Evolutionary conservation across 352 stramenopile genomes (phyloP), one percentile per base, ranked within the genome.

Genomic region (Phytophthora sojae): DNA sequence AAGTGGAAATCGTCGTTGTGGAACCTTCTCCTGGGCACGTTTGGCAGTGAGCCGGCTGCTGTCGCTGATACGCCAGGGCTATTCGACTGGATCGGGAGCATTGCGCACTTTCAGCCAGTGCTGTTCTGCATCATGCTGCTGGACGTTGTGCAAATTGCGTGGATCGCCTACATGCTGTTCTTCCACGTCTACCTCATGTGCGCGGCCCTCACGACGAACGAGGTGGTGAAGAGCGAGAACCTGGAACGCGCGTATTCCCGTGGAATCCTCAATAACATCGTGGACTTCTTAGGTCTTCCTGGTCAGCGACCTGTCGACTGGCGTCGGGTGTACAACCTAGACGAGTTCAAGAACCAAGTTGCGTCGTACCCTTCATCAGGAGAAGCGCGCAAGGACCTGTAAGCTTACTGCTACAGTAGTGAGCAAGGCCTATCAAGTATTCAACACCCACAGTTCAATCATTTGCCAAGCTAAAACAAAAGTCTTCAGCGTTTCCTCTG

Each of bases 161-260:
- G 88, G 88, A 93, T 95, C 65, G 83, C 71, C 7, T 95, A 95
- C 71, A 77, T 93, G 62, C 64, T 93, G 6, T 35, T 82, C 23
- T 90, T 93, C 73, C 82, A 95, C 64, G 23, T 79, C 4, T 95
- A 90, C 73, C 75, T 93, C 35, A 61, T 90, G 50, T 66, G 79
- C 26, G 76, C 76, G 26, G 80, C 82, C 11, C 81, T 90, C 35
- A 95, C 88, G 44, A 95, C 88, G 21, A 93, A 95, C 66, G 88
- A 95, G 54, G 79, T 93, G n/a, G 77, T 95, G 21, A 93, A 90
- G 67, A 73, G 71, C 45, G 83, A 90, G 56, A 91, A 89, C 61
- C 61, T 78, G 9, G 51, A 79, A 23, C 80, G 75, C 12, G 77
- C 72, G 19, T 95, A 89, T 56, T 93, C 88, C 4, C 79, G 82